A percentile compares a stretch with the other conserved stretches of the same genome.
These are phyloP conservation scores for Triticum turgidum DNA, from an alignment of 176 grass and related monocot genomes.

Conservation along the genomic window DNA sequence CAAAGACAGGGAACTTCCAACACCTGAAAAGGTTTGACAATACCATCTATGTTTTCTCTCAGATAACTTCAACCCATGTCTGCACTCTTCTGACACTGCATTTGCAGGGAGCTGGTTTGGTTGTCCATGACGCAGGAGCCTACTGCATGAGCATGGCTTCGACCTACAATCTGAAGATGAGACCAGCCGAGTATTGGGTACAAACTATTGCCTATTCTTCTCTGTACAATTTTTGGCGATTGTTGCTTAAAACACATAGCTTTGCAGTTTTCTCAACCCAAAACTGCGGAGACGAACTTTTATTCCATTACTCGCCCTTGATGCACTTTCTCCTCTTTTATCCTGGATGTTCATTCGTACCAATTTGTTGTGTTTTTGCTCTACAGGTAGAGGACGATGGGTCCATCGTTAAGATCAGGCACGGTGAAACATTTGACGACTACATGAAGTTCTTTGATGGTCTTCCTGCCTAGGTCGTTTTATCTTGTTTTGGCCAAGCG, in stretches of 20 bases:
- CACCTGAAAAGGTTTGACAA: conserved; percentile 60
- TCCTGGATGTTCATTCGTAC: background rate
- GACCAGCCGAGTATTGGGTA: conserved; percentile 97
- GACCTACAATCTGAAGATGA: conserved; percentile 92
- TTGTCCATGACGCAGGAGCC: conserved; percentile 92
- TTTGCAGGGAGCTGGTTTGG: conserved; percentile 83
- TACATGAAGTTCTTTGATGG: conserved; percentile 89
- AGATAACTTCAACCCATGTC: background rate
- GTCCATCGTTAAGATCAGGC: conserved; percentile 75
- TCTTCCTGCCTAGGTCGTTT: conserved; percentile 33
- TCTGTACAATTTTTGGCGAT: background rate
- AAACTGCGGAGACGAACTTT: background rate
- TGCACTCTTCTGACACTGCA: background rate
- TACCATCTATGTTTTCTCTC: background rate
- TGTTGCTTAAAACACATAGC: too few species aligned
- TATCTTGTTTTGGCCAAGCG: too few species aligned
- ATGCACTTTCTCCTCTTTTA: background rate
- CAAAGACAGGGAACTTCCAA: conserved; percentile 83
- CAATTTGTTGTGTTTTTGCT: background rate
- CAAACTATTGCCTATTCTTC: background rate
- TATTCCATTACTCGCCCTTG: too few species aligned
- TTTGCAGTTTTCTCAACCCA: too few species aligned
- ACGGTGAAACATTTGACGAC: conserved; percentile 79
- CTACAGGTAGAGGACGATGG: conserved; percentile 62
- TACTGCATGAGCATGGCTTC: conserved; percentile 99